Percentiles rank a stretch among this genome's conserved stretches.
Evolutionary conservation across 2,329 filamentous ascomycete genomes (phyloP).

Genomic region (Fusarium avenaceum): DNA sequence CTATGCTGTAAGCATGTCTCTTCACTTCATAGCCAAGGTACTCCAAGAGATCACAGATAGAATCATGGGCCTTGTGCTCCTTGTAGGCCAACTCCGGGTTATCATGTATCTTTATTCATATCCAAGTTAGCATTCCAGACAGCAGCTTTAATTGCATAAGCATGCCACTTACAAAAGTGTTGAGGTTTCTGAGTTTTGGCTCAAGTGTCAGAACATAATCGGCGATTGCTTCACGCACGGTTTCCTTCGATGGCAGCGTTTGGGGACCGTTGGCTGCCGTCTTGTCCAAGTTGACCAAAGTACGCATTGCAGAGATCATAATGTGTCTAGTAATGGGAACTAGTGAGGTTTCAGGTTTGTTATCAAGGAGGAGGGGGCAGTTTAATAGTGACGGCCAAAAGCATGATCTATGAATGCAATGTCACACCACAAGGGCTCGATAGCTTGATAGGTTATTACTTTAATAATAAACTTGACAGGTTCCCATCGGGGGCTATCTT

Average conservation of each 20-base stretch:
- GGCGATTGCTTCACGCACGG: neutral
- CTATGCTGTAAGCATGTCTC: neutral
- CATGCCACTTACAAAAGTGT: neutral
- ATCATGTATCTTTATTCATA: slow-evolving; percentile 6
- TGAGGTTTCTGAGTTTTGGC: neutral
- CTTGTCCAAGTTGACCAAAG: neutral
- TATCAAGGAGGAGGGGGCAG: neutral
- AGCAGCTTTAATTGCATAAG: no score
- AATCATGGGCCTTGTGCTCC: slow-evolving; percentile 9
- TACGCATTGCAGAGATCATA: neutral
- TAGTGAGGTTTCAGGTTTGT: neutral
- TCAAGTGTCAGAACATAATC: neutral
- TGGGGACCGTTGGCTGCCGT: no score
- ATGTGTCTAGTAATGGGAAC: neutral
- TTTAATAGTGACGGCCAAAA: neutral
- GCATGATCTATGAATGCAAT: neutral
- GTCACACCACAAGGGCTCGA: neutral
- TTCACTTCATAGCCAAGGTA: neutral
- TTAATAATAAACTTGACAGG: neutral
- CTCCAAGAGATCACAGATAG: neutral
- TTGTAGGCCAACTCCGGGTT: slow-evolving; percentile 20
- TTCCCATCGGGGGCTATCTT: neutral
- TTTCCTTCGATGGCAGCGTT: neutral
- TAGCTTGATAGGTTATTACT: neutral
- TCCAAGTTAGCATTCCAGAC: neutral